Evolutionary conservation across 1,139 yeast genomes (phyloP).

Genomic region (Pichia sp.): DNA sequence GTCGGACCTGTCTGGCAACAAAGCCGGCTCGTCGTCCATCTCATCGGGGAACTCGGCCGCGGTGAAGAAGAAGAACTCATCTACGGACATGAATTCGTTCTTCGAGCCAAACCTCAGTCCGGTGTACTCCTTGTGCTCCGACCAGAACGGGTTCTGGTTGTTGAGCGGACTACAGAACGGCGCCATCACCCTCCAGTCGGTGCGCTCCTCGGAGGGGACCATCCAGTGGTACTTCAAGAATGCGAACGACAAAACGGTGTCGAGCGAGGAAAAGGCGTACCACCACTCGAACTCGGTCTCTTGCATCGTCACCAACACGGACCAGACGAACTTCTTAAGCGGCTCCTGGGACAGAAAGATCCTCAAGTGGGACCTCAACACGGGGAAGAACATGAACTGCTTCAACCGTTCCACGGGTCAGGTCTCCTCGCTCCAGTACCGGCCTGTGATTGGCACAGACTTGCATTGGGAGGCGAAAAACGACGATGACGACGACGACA

Average conservation of each 20-base stretch:
- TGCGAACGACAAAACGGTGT: constrained; percentile 31
- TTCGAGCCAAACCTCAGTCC: constrained; percentile 76
- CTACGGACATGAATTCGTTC: constrained; percentile 25
- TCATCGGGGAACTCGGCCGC: not conserved
- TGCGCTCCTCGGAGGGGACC: constrained; percentile 78
- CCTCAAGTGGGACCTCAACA: constrained; percentile 79
- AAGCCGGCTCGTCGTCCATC: constrained; percentile 5
- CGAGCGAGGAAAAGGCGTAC: not conserved
- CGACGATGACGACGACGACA: constrained; percentile 35
- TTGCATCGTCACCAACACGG: constrained; percentile 56
- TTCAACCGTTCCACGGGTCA: constrained; percentile 68
- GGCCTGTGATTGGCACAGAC: constrained; percentile 63
- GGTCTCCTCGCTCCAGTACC: constrained; percentile 67
- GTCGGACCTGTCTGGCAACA: constrained; percentile 30
- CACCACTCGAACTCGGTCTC: constrained; percentile 72
- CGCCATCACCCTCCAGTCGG: constrained; percentile 79
- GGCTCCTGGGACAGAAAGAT: constrained; percentile 89
- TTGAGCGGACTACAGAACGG: constrained; percentile 80
- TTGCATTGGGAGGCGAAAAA: constrained; percentile 24
- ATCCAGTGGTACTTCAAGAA: constrained; percentile 65
- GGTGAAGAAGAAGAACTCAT: not conserved
- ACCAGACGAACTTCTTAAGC: constrained; percentile 60
- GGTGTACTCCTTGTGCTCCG: constrained; percentile 81
- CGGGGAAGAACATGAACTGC: constrained; percentile 52
- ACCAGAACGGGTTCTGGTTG: constrained; percentile 79